A percentile compares a stretch with the other conserved stretches of the same genome.
Conservation (phyloP, 73 alveolate species). For the Paramecium sexaurelia region DNA sequence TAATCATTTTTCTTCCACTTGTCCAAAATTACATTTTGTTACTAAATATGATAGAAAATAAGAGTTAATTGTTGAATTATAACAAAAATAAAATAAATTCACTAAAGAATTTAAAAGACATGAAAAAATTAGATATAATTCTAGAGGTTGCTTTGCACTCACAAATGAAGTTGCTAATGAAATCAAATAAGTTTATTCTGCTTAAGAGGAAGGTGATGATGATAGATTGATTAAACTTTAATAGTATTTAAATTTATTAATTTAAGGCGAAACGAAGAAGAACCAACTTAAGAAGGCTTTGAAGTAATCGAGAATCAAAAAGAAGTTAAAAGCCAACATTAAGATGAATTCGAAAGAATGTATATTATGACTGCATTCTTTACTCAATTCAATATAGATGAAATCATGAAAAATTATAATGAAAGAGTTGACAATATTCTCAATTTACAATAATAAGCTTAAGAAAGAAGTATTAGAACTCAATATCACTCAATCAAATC, state of each 20-base stretch:
- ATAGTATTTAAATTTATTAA: background rate
- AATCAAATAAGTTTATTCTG: conserved; percentile 9
- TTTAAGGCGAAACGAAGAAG: conserved; percentile 42
- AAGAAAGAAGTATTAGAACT: conserved; percentile 15
- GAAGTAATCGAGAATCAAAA: background rate
- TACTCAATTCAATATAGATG: background rate
- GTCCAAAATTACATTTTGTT: conserved; percentile 51
- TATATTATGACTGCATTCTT: conserved; percentile 5
- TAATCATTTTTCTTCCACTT: conserved; percentile 25
- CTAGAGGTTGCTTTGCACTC: conserved; percentile 8
- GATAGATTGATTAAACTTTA: background rate
- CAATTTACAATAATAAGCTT: background rate
- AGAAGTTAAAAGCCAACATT: background rate
- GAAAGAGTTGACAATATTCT: background rate
- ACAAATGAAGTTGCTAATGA: conserved; percentile 48
- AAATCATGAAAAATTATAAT: conserved; percentile 1
- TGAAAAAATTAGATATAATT: conserved; percentile 26
- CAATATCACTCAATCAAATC: conserved; percentile 11
- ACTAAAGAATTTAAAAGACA: conserved; percentile 19
- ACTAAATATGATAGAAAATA: background rate
- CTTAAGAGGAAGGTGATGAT: conserved; percentile 14
- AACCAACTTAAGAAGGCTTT: conserved; percentile 10
- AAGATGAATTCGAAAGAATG: conserved; percentile 52
- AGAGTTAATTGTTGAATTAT: background rate
- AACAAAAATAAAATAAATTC: background rate